These are phyloP conservation scores for Schizonepeta tenuifolia DNA, from an alignment of 257 asterid species.

Conservation along the genomic window DNA sequence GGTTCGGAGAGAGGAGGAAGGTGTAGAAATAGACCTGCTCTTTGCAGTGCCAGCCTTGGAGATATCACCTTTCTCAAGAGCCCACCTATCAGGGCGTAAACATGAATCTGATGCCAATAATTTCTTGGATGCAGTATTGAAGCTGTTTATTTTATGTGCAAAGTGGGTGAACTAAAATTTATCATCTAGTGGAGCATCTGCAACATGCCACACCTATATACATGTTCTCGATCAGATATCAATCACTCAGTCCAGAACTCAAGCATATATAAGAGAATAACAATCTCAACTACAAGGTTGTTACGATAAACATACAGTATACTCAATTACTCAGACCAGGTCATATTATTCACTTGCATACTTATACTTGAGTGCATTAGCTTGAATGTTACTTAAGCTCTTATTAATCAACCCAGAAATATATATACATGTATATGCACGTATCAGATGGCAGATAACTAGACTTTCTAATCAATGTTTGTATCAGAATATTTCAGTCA, in stretches of 20 bases:
- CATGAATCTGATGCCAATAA: conserved; percentile 94
- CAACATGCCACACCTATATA: conserved; percentile 82
- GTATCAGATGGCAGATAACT: conserved; percentile 6
- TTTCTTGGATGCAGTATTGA: conserved; percentile 91
- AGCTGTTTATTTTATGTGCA: conserved; percentile 94
- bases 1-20: not conserved
- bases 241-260: conserved; percentile 18
- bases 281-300: not conserved
- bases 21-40: conserved; percentile 70
- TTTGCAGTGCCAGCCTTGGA: conserved; percentile 88
- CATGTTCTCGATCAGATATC: conserved; percentile 12
- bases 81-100: conserved; percentile 93
- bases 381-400: not conserved
- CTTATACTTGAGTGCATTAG: conserved; percentile 6
- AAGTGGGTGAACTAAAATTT: conserved; percentile 88
- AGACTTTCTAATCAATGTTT: conserved; percentile 1
- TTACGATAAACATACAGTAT: not conserved
- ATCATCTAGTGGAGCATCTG: conserved; percentile 74
- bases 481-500: not conserved
- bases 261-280: not conserved
- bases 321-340: conserved; percentile 11
- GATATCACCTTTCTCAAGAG: conserved; percentile 95
- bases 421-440: not conserved
- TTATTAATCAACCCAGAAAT: conserved; percentile 8
- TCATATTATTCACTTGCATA: conserved; percentile 23